Base-by-base conservation (phyloP, 1,139 yeast species). In the Geotrichum reessii region DNA sequence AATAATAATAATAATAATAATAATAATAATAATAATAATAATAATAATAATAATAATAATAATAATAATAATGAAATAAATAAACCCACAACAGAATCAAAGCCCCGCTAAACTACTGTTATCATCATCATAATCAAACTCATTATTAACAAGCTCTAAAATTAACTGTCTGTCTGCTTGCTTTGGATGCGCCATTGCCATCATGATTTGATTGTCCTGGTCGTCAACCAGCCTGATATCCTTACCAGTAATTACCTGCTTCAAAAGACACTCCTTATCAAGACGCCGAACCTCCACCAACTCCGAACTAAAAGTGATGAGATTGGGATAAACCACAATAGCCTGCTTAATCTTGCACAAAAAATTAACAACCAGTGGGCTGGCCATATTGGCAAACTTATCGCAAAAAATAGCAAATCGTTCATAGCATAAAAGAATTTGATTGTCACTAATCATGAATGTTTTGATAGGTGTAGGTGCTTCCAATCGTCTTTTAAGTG, bases 241-340 rank as follows among this genome's bases (percentile, higher is more conserved):
- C 67, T 85, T 86, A 14, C 96, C 95, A 7, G 85, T 80, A 47
- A 89, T 77, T 8, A 88, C 87, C 70, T 90, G 96, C 50, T 83
- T 79, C 27, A 90, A 80, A 50, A 78, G 77, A 58, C 82, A 81
- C 7, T 64, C 63, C 24, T 61, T 51, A 52, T 65, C 68, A 58
- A 84, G 81, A 53, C 83, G 79, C 50, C 88, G 77, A 2, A 90
- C 78, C 66, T 90, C 96, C 14, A 89, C 77, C 57, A 84, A 79
- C 63, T 87, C 93, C 27, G 84, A 84, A 57, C 87, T 84, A 28
- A 83, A 78, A 12, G 87, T 72, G 46, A 89, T 76, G 60, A 90
- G 74, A 67, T 81, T 81, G 52, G 87, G 86, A 53, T 82, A 78
- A 53, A 74, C 73, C 59, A 85, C 79, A 0, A 86, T 79, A 6